Base-by-base conservation (phyloP, 345 rosid genomes). In the Acer negundo region DNA sequence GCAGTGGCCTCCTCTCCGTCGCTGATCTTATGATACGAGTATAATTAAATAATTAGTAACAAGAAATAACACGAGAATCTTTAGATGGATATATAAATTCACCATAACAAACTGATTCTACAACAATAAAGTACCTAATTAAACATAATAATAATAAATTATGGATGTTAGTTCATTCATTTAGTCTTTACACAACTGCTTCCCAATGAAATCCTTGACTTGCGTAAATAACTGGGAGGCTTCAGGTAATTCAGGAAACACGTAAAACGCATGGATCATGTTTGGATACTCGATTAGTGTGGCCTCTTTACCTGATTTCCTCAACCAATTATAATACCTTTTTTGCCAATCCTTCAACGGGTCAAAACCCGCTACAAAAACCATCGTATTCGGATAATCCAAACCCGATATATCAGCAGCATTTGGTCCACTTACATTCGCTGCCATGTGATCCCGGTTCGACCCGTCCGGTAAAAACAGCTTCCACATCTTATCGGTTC, bases 321-420 rank as follows among this genome's bases (percentile, higher is more conserved):
- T 87, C 79, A 95, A 47, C 98, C 98, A 92, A 70, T 87, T 83
- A 22, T 51, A 87, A 64, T 95, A 95, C 69, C 86, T 83, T 75
- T 80, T 87, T 66, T 93, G 97, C 97, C 98, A 86, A 84, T 95
- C 98, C 17, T 85, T 77, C 22, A 95, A 84, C 73, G 97, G 95
- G 72, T 95, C 98, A 22, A 88, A 87, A 35, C 95, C 97, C 0
- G 80, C 89, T 44, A 83, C 83, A 0, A 88, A 67, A 75, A 91
- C 88, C 79, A 93, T 2, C 72, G 89, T 83, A 11, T 74, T 83
- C 79, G 95, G 97, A 42, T 79, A 91, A 16, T 91, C 86, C 78
- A 89, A 35, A 28, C 69, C 77, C 58, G 89, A 40, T 0, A 93
- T 76, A 12, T 87, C 89, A 1, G 72, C 85, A 1, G 82, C 87